Conservation (phyloP, 2,329 filamentous ascomycete genomes). For the Aureobasidium sp. region DNA sequence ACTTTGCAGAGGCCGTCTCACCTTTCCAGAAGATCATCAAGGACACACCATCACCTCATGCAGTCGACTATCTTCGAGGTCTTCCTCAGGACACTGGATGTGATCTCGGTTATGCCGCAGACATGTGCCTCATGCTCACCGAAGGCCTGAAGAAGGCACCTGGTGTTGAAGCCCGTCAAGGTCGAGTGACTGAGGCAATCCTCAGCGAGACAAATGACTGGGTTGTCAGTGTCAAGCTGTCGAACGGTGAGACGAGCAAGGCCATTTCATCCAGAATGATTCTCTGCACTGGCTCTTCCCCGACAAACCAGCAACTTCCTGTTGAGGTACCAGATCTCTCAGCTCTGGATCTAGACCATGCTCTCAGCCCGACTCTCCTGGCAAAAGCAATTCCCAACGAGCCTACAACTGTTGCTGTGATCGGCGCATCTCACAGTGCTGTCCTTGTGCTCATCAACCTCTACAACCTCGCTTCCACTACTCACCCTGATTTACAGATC, state of each 20-base stretch:
- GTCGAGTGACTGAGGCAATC: slow-evolving; percentile 31
- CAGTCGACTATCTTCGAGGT: slow-evolving; percentile 43
- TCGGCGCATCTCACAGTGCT: slow-evolving; percentile 56
- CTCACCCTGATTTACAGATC: slow-evolving; percentile 45
- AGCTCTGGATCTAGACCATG: slow-evolving; percentile 45
- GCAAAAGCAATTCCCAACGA: slow-evolving; percentile 31
- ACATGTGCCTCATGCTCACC: slow-evolving; percentile 43
- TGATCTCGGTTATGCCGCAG: slow-evolving; percentile 47
- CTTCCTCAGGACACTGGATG: slow-evolving; percentile 51
- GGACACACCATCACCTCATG: slow-evolving; percentile 42
- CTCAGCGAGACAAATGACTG: slow-evolving; percentile 31
- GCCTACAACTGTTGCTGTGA: slow-evolving; percentile 43
- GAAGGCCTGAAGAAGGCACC: slow-evolving; percentile 35
- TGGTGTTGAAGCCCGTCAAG: slow-evolving; percentile 31
- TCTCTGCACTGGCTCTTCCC: slow-evolving; percentile 51
- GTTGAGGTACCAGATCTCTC: slow-evolving; percentile 30
- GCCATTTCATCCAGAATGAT: slow-evolving; percentile 39
- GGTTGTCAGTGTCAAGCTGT: slow-evolving; percentile 26
- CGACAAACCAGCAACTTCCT: slow-evolving; percentile 37
- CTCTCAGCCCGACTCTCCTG: slow-evolving; percentile 46
- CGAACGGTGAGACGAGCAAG: slow-evolving; percentile 11
- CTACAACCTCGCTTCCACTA: slow-evolving; percentile 41
- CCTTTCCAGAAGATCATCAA: slow-evolving; percentile 46
- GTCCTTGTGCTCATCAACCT: slow-evolving; percentile 56
- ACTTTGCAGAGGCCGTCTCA: slow-evolving; percentile 45